Conservation (phyloP, 1,139 yeast genomes). For the Sugiyamaella xylanicola region DNA sequence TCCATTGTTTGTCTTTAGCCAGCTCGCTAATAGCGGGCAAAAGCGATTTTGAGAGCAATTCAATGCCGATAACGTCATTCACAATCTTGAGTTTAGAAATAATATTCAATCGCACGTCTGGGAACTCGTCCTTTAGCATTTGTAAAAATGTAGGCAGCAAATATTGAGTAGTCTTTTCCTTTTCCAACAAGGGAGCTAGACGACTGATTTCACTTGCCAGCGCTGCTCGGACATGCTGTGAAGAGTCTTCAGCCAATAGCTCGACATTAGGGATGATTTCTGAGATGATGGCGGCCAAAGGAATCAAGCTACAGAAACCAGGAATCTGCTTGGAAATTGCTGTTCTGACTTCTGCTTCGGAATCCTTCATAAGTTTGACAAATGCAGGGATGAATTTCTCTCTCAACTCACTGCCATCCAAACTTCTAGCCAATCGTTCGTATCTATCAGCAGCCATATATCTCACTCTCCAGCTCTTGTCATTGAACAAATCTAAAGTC, state of each 20-base stretch:
- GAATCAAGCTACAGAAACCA: constrained; percentile 56
- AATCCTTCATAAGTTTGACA: constrained; percentile 78
- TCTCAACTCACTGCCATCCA: constrained; percentile 57
- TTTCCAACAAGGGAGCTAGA: constrained; percentile 83
- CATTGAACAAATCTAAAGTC: constrained; percentile 70
- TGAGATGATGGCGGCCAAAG: constrained; percentile 55
- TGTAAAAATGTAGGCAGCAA: constrained; percentile 85
- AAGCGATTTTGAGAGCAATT: constrained; percentile 77
- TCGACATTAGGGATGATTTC: constrained; percentile 84
- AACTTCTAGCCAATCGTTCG: constrained; percentile 68
- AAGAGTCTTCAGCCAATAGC: constrained; percentile 83
- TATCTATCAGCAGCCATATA: constrained; percentile 96
- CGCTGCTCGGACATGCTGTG: constrained; percentile 91
- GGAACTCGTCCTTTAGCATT: constrained; percentile 95
- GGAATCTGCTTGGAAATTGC: constrained; percentile 93
- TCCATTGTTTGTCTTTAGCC: constrained; percentile 97
- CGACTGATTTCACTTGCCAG: constrained; percentile 87
- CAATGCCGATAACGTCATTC: constrained; percentile 92
- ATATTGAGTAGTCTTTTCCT: constrained; percentile 78
- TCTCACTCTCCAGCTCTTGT: constrained; percentile 97
- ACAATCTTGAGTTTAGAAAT: constrained; percentile 90
- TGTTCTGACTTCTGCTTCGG: constrained; percentile 95
- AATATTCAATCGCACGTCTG: constrained; percentile 93
- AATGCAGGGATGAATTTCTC: constrained; percentile 68
- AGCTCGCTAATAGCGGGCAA: constrained; percentile 95